Base-by-base conservation (phyloP, 192 early-diverging fungal genomes). In the Allomyces macrogynus region DNA sequence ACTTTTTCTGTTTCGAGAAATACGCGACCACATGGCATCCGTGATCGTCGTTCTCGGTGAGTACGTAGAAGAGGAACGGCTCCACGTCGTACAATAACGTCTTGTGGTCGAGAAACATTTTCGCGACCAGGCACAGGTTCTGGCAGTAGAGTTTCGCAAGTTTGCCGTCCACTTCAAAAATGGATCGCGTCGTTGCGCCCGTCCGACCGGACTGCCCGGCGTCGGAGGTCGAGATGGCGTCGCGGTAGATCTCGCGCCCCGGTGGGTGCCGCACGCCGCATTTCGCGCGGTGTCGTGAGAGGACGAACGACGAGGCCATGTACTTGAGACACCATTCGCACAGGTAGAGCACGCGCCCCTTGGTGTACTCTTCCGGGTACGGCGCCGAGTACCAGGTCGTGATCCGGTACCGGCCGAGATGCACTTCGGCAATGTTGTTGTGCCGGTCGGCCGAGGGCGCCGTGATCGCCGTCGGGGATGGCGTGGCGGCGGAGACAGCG, bases 61-160 rank as follows among this genome's bases (percentile, higher is more conserved):
- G 73, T 0, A 96, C 78, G 70, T 94, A 98, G 69, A 98, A 98
- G n/a, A 91, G 69, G 67, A 96, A 98, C 5, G 87, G 80, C 62
- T 91, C 88, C 20, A 93, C 81, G 66, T 97, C 95, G 70, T 92
- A 98, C 65, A 89, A 96, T 12, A 96, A 77, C 1, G 92, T 93
- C 71, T 98, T 98, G 79, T 94, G 89, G 71, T 98, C 95, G 61
- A 98, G 72, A 73, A 96, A 98, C 71, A 93, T 77, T 71, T 96
- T 98, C 43, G 90, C 87, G 64, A 98, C 69, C 20, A 98, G 75
- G 60, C 89, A 94, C 23, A 98, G 72, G 71, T 94, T 96, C 67
- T 98, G 95, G 69, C 91, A 93, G 70, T 92, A 98, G 8, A 93
- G 74, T 84, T 89, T 27, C 4, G 26, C 26, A 4, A 27, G 79